Conservation (phyloP, 2,329 filamentous ascomycete genomes). For the Trichothecium sympodiale region DNA sequence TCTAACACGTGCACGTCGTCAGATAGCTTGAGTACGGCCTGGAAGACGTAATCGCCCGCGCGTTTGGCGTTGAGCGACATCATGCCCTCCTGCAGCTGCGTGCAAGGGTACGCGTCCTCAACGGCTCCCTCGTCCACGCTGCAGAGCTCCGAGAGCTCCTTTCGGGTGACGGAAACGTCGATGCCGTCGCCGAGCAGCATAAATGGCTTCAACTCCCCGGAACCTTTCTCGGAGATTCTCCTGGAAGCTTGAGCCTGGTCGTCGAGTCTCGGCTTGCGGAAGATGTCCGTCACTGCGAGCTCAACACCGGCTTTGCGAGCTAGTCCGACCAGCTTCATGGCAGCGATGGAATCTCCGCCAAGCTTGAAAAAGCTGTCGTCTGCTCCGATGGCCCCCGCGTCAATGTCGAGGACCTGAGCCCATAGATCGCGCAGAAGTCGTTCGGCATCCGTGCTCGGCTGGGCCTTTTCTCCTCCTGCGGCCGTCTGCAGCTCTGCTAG, state of each 20-base stretch:
- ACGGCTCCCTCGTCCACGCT: conserved; percentile 8
- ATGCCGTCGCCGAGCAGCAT: background rate
- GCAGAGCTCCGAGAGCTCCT: background rate
- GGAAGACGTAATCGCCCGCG: conserved; percentile 2
- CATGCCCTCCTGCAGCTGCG: conserved; percentile 35
- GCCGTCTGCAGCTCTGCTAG: background rate
- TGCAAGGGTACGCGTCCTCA: conserved; percentile 38
- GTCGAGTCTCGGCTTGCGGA: conserved; percentile 13
- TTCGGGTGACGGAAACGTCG: background rate
- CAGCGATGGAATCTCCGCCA: conserved; percentile 40
- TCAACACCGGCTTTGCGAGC: conserved; percentile 29
- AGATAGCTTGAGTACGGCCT: conserved; percentile 1
- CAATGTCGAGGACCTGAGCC: background rate
- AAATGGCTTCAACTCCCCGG: background rate
- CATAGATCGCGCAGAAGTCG: background rate
- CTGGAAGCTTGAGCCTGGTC: background rate
- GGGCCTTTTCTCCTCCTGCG: background rate
- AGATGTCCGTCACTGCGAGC: conserved; percentile 38
- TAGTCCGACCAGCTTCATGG: conserved; percentile 42
- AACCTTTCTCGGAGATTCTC: background rate
- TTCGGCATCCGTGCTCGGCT: background rate
- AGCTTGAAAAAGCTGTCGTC: conserved; percentile 43
- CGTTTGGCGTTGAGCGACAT: conserved; percentile 29
- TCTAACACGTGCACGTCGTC: background rate
- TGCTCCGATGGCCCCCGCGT: conserved; percentile 20